phyloP scores from a whole-genome alignment of 176 grass and related monocot genomes.

The Avena eriantha region DNA sequence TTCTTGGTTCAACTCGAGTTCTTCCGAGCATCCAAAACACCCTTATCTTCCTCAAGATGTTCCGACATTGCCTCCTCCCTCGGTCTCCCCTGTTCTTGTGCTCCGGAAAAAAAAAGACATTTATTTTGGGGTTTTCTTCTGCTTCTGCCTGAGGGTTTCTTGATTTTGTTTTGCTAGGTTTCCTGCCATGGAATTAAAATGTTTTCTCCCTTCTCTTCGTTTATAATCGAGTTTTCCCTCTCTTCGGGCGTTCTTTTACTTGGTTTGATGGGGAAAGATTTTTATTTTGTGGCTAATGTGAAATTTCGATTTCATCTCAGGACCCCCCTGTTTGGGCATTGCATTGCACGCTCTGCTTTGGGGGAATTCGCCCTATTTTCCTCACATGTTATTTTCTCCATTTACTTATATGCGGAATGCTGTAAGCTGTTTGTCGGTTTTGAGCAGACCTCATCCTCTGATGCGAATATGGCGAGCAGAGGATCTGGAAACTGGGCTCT shows the following conservation, averaged over 20 bases:
- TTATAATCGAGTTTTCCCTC: neutral
- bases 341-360: neutral
- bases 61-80: neutral
- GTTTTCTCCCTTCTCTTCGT: neutral
- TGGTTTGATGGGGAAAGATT: neutral
- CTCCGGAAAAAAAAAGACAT: neutral
- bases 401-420: neutral
- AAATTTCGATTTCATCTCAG: neutral
- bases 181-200: neutral
- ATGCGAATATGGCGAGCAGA: constrained; percentile 18
- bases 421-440: neutral
- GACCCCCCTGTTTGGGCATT: neutral
- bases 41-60: neutral
- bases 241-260: neutral
- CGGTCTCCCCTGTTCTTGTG: neutral
- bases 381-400: neutral
- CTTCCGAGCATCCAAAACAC: neutral
- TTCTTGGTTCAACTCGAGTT: neutral
- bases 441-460: neutral
- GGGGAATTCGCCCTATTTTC: neutral
- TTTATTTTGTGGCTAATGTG: neutral
- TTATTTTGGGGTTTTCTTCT: neutral
- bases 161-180: neutral
- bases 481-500: neutral
- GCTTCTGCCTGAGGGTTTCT: neutral